Base-by-base conservation (phyloP, 768 basidiomycete genomes). In the Strobilomyces dryophilus region DNA sequence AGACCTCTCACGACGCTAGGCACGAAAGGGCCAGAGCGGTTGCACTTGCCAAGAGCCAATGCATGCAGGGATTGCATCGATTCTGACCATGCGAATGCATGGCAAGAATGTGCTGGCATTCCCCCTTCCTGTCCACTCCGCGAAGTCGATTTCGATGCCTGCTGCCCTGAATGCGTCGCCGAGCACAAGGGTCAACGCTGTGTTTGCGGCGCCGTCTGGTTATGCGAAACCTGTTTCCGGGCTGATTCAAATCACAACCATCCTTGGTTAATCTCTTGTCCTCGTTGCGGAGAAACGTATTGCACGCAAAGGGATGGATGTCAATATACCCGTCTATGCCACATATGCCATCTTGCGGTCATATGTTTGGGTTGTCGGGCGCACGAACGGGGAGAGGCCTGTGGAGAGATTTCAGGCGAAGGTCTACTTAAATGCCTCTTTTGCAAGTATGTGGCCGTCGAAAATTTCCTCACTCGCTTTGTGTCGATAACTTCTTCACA, bases 161-260 rank as follows among this genome's bases (percentile, higher is more conserved):
- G 14, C 36, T 53, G 41, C 34, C 27, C 53, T 2, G 53, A 54
- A 1, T 54, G 53, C 26, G 1, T 54, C 17, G 5, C 35, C 2
- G 34, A 43, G 21, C 0, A 14, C 10, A 1, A 24, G 15, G 53
- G 41, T 2, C 34, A 24, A 24, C 24, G 24, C 24, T 24, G 24
- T 24, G 24, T 24, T 24, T 24, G 24, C 24, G 24, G 24, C 4
- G 24, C 24, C 24, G 4, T 24, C 24, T 24, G 24, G 24, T 24
- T 24, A 24, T 24, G 24, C 24, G 10, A 39, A 11, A 9, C 42
- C 2, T 53, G 52, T 12, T 11, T 17, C 24, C 4, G 14, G 5
- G 18, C 0, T 7, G 15, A 12, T 17, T 1, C 15, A n/a, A n/a
- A n/a, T n/a, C 4, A 9, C 4, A 3, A 1, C 6, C 4, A 9